Conservation (phyloP, 306 rosid genomes). For the Pachyrhizus erosus region DNA sequence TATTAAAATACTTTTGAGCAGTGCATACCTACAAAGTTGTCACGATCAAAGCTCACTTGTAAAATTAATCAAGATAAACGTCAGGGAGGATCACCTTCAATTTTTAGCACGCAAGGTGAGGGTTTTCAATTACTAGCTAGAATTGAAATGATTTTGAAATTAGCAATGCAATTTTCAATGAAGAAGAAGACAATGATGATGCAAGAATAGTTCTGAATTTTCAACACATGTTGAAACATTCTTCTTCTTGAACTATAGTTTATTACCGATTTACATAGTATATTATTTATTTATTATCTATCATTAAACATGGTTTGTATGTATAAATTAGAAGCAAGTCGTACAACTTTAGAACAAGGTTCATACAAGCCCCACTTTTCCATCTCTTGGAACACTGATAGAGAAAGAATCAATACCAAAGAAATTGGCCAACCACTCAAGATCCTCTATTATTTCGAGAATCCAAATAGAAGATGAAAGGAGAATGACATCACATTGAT, state of each 20-base stretch:
- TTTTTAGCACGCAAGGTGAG: neutral
- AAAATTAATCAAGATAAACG: neutral
- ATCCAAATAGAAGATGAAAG: neutral
- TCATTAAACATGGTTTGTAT: neutral
- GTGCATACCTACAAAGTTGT: slow-evolving; percentile 24
- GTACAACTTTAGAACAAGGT: slow-evolving; percentile 30
- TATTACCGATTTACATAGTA: neutral
- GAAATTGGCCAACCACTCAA: slow-evolving; percentile 12
- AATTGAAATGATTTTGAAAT: slow-evolving; percentile 33
- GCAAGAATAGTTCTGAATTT: neutral
- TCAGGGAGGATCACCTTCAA: neutral
- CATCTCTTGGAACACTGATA: neutral
- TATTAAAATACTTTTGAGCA: neutral
- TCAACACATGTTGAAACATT: neutral
- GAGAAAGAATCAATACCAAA: slow-evolving; percentile 34
- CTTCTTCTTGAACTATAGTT: neutral
- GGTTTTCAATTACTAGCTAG: neutral
- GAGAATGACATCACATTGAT: neutral
- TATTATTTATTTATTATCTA: neutral
- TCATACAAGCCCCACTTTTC: slow-evolving; percentile 43
- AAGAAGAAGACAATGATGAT: slow-evolving; percentile 12
- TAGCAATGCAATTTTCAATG: neutral
- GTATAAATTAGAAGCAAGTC: slow-evolving; percentile 28
- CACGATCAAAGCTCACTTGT: neutral
- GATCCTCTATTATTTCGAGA: neutral